Percentiles rank a stretch among this genome's conserved stretches.
phyloP scores from a whole-genome alignment of 1,139 yeast genomes.

The Geotrichum citri-aurantii region DNA sequence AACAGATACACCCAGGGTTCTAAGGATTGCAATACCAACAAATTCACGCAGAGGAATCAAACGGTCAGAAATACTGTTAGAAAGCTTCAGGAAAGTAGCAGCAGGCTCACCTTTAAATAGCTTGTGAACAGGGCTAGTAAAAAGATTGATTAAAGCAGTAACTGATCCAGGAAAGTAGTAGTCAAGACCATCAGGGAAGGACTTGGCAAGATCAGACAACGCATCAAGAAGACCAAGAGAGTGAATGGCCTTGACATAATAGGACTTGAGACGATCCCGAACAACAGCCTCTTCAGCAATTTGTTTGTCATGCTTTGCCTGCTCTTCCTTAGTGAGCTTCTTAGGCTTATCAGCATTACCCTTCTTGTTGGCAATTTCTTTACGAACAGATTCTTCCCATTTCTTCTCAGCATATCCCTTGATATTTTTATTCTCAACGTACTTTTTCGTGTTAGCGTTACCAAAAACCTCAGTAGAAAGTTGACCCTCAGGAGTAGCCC shows the following conservation, averaged over 20 bases:
- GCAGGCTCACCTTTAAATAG: constrained; percentile 33
- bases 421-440: constrained; percentile 51
- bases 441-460: constrained; percentile 24
- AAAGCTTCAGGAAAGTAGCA: constrained; percentile 31
- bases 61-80: constrained; percentile 39
- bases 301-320: constrained; percentile 53
- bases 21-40: constrained; percentile 63
- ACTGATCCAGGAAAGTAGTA: constrained; percentile 70
- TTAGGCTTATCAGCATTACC: constrained; percentile 34
- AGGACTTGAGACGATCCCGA: constrained; percentile 43
- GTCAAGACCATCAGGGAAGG: constrained; percentile 62
- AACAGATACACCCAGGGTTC: constrained; percentile 36
- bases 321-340: constrained; percentile 75
- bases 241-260: constrained; percentile 42
- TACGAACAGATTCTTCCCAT: constrained; percentile 85
- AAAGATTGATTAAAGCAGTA: constrained; percentile 38
- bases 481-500: constrained; percentile 64
- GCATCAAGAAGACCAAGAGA: constrained; percentile 51
- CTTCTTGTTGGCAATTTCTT: constrained; percentile 58
- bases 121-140: constrained; percentile 37
- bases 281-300: constrained; percentile 53
- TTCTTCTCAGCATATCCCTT: constrained; percentile 79
- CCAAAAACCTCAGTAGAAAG: constrained; percentile 61
- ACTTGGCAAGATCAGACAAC: constrained; percentile 45
- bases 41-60: constrained; percentile 48